phyloP scores from a whole-genome alignment of 2,329 filamentous ascomycete species.

The Trichoderma citrinoviride region DNA sequence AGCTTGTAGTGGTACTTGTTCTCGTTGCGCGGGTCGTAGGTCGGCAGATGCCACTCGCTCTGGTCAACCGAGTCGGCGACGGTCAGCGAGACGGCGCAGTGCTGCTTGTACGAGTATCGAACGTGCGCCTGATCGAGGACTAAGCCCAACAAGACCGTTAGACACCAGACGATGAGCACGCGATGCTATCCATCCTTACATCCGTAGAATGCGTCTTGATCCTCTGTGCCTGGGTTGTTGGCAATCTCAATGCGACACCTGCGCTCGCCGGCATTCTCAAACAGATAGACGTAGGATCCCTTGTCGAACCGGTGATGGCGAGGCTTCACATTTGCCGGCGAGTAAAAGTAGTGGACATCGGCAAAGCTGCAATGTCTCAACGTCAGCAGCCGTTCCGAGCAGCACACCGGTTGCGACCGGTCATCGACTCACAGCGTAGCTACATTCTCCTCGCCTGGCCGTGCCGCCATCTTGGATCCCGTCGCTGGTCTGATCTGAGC shows the following conservation, averaged over 20 bases:
- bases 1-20: constrained; percentile 77
- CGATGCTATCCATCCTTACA: constrained; percentile 49
- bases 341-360: constrained; percentile 77
- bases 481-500: neutral
- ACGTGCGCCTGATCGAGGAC: constrained; percentile 65
- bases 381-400: neutral
- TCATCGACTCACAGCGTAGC: constrained; percentile 47
- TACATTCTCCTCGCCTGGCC: constrained; percentile 50
- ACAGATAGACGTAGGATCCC: constrained; percentile 76
- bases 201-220: constrained; percentile 78
- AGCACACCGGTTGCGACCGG: neutral
- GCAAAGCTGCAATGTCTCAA: constrained; percentile 56
- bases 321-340: constrained; percentile 62
- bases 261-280: constrained; percentile 66
- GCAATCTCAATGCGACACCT: constrained; percentile 72
- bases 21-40: constrained; percentile 69
- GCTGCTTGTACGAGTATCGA: constrained; percentile 71
- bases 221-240: constrained; percentile 68
- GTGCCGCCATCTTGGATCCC: constrained; percentile 42
- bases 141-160: constrained; percentile 36
- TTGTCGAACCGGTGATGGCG: constrained; percentile 80
- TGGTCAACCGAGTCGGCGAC: constrained; percentile 55
- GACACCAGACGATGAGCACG: constrained; percentile 8
- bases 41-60: constrained; percentile 72
- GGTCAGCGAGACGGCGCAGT: constrained; percentile 65